Base-by-base conservation (phyloP, 169 alveolate genomes). In the Miamiensis avidus region DNA sequence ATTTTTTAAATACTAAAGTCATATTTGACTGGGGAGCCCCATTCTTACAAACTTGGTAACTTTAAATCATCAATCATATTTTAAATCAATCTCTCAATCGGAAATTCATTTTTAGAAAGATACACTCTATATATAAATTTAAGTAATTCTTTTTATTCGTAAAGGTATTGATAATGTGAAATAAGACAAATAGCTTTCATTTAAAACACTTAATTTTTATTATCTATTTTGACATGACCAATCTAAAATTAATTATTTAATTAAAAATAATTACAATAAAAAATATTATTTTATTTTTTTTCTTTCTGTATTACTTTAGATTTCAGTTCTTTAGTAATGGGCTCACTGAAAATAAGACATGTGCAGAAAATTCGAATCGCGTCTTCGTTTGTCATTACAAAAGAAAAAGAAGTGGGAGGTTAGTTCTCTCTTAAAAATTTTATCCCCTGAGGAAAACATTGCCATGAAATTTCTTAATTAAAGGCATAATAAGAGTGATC, bases 51-150 rank as follows among this genome's bases (percentile, higher is more conserved):
- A n/a, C n/a, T n/a, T n/a, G n/a, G n/a, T 11, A 90, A 88, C 28
- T 90, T 83, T 30, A 93, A 86, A 73, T 93, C 94, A 31, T 90
- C 96, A 65, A 91, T 81, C 20, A 93, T 83, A 74, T 93, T 93
- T n/a, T 88, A 90, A 30, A 93, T 86, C 34, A 84, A 83, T 76
- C 94, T 85, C 81, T 93, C 96, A n/a, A 93, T 78, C n/a, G 94
- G 96, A 0, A 90, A 76, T 26, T 72, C 78, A 74, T 89, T 90
- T 49, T 89, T 78, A 1, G 96, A 85, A 28, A 90, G 31, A 65
- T 88, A 89, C 20, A 90, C 34, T 69, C 92, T 81, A 31, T 90
- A 93, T 16, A 93, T 73, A 31, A 81, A 34, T 29, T 88, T 93
- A 29, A 93, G 65, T 25, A 93, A 49, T 69, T 90, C 90, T n/a